Base-by-base conservation (phyloP, 1,139 yeast genomes). In the Protomyces inouyei region DNA sequence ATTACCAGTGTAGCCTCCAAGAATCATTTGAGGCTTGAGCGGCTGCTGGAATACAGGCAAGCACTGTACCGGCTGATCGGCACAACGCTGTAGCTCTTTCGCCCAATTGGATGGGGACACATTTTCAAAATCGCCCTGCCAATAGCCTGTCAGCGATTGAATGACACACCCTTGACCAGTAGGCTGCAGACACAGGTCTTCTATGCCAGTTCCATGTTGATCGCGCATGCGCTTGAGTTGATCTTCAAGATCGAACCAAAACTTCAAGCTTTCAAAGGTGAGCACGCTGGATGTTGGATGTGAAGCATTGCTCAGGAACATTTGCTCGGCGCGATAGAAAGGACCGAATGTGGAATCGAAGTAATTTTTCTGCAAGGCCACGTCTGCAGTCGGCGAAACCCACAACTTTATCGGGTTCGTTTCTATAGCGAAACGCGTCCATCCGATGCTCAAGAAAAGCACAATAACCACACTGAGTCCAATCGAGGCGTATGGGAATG, bases 41-140 rank as follows among this genome's bases (percentile, higher is more conserved):
- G 98, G 98, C 73, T 91, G 97, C 72, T 90, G 96, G 75, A 92
- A 93, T 0, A 86, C 77, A 0, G 98, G 98, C 53, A 93, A 77
- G 73, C 98, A 93, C 68, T 84, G 86, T 1, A 93, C 97, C 0
- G 98, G 98, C 1, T 91, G 83, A 16, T 80, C 78, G 0, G 95
- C 81, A 73, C 98, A 93, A 2, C 76, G 73, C 64, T 77, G 72
- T 14, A 92, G 73, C 66, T 81, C 78, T 1, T 73, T 71, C 52
- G 76, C 72, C 96, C 96, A 92, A 8, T 75, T 74, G 0, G 70
- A 64, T 61, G 80, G 79, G 18, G 80, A 80, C 3, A 93, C 80
- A 37, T 77, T 75, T 14, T 72, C 72, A 5, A 87, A 75, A 61
- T 83, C 82, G 1, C 95, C 96, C 43, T 81, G 81, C 74, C 90